Evolutionary conservation across 257 asterid genomes (phyloP).

Genomic region (Fraxinus anomala): DNA sequence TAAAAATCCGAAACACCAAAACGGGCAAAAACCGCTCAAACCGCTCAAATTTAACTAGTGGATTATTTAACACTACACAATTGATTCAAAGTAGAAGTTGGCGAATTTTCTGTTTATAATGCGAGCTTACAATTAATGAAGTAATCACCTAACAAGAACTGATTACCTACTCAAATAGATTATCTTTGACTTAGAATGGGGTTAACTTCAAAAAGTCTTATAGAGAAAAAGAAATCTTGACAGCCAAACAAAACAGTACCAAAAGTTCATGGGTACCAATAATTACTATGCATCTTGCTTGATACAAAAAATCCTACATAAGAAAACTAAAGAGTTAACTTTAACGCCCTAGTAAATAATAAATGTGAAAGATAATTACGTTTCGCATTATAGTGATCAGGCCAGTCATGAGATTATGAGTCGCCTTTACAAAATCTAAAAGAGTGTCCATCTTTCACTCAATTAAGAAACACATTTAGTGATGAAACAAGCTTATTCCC

Average conservation of each 20-base stretch:
- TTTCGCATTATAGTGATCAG: too few species aligned
- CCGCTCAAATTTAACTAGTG: background rate
- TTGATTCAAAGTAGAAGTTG: conserved; percentile 28
- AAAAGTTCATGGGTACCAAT: background rate
- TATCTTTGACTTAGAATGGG: conserved; percentile 8
- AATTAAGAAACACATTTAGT: background rate
- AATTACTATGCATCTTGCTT: background rate
- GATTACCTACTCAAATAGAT: conserved; percentile 36
- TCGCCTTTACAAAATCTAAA: background rate
- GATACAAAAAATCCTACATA: background rate
- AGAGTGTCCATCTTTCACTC: background rate
- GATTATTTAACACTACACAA: conserved; percentile 18
- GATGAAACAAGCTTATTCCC: background rate
- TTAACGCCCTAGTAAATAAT: background rate
- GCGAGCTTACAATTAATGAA: conserved; percentile 26
- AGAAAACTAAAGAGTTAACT: background rate
- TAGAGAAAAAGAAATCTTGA: conserved; percentile 1
- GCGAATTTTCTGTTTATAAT: conserved; percentile 19
- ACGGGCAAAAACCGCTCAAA: background rate
- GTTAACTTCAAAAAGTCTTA: background rate
- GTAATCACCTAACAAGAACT: conserved; percentile 36
- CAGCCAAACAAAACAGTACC: background rate
- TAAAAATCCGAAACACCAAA: conserved; percentile 22
- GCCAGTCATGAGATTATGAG: background rate
- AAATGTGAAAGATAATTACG: background rate